phyloP scores from a whole-genome alignment of 2,329 filamentous ascomycete genomes.

The Penicillium expansum region DNA sequence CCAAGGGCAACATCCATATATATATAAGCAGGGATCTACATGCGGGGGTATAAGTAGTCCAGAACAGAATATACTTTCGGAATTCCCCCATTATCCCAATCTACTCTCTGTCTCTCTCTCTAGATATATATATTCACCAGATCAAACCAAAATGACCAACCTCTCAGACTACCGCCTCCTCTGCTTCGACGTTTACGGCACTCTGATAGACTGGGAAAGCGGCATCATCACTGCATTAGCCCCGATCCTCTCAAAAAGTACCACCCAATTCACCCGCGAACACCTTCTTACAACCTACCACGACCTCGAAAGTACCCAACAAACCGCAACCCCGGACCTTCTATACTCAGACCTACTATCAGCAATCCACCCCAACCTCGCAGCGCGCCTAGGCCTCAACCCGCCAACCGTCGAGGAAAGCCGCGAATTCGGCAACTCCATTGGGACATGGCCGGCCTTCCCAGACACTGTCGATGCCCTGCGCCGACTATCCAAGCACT shows the following conservation, averaged over 20 bases:
- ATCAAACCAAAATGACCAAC: slow-evolving; percentile 20
- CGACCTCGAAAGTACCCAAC: slow-evolving; percentile 46
- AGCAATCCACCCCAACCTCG: slow-evolving; percentile 41
- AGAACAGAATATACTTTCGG: neutral
- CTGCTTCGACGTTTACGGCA: slow-evolving; percentile 78
- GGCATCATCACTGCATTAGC: slow-evolving; percentile 58
- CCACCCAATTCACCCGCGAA: slow-evolving; percentile 37
- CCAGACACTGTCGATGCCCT: slow-evolving; percentile 56
- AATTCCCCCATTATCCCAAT: neutral
- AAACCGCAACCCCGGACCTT: slow-evolving; percentile 55
- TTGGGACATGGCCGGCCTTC: slow-evolving; percentile 56
- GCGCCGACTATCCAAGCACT: slow-evolving; percentile 47
- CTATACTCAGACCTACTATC: slow-evolving; percentile 61
- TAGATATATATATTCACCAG: neutral
- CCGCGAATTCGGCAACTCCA: slow-evolving; percentile 48
- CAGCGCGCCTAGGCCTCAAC: slow-evolving; percentile 26
- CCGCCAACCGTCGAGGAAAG: slow-evolving; percentile 36
- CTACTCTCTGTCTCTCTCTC: too few relatives aligned
- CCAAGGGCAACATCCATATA: neutral
- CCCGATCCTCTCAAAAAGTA: slow-evolving; percentile 39
- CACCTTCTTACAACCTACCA: slow-evolving; percentile 26
- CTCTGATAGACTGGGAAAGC: slow-evolving; percentile 74
- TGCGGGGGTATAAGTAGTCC: neutral
- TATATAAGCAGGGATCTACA: neutral
- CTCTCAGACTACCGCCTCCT: slow-evolving; percentile 51